A percentile compares a stretch with the other conserved stretches of the same genome.
Conservation (phyloP, 192 early-diverging fungal species). For the Funneliformis mosseae region DNA sequence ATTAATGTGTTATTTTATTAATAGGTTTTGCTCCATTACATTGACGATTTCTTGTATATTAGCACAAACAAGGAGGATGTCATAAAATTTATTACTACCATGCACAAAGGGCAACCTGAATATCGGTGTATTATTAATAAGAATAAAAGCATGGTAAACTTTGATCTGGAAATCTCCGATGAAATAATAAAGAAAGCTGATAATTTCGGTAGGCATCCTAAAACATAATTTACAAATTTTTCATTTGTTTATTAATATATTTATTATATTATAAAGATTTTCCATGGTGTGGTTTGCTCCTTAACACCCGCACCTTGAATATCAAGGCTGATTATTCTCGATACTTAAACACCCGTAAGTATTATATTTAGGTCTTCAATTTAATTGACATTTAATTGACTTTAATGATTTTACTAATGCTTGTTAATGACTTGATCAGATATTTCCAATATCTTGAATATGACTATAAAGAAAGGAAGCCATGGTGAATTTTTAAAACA, state of each 20-base stretch:
- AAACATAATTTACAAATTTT: background rate
- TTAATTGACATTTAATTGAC: too few species aligned
- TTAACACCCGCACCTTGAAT: slow-evolving; percentile 67
- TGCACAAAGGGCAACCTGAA: slow-evolving; percentile 4
- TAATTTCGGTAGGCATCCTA: background rate
- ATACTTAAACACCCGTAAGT: slow-evolving; percentile 43
- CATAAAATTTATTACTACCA: slow-evolving; percentile 7
- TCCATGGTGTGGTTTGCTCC: slow-evolving; percentile 84
- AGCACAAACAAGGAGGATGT: slow-evolving; percentile 1
- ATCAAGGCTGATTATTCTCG: slow-evolving; percentile 72
- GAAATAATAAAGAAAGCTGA: background rate
- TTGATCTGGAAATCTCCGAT: background rate
- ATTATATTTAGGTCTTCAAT: slow-evolving; percentile 18
- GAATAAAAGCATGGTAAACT: slow-evolving; percentile 8
- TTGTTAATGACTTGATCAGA: background rate
- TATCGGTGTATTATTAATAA: slow-evolving; percentile 11
- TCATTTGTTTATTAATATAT: background rate
- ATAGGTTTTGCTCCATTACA: background rate
- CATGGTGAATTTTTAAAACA: slow-evolving; percentile 5
- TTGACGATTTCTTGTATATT: slow-evolving; percentile 19
- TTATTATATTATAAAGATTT: slow-evolving; percentile 51
- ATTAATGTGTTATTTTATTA: background rate
- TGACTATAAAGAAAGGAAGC: slow-evolving; percentile 50
- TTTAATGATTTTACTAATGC: background rate
- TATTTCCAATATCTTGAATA: slow-evolving; percentile 43